Percentiles rank a stretch among this genome's conserved stretches.
Conservation (phyloP, 1,284 basidiomycete genomes). For the Singerocomus inundabilis region DNA sequence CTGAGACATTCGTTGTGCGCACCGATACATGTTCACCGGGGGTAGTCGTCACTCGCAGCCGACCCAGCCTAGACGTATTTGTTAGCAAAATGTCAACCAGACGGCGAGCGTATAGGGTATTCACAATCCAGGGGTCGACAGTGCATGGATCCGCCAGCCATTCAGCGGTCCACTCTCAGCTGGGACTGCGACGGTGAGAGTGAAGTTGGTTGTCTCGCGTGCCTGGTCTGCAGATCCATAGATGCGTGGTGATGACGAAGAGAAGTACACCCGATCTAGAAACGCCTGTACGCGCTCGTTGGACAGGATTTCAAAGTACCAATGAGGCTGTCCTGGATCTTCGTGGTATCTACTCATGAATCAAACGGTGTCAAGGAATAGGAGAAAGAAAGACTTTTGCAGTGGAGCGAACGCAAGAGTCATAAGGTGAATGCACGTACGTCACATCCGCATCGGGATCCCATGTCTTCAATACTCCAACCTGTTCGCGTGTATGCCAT, state of each 20-base stretch:
- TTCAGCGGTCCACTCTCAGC: slow-evolving; percentile 62
- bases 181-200: slow-evolving; percentile 65
- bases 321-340: slow-evolving; percentile 62
- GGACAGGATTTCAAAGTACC: slow-evolving; percentile 62
- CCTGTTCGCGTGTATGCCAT: slow-evolving; percentile 72
- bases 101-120: slow-evolving; percentile 9
- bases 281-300: slow-evolving; percentile 57
- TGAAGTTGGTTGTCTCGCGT: slow-evolving; percentile 43
- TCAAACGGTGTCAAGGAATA: not conserved
- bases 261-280: slow-evolving; percentile 39
- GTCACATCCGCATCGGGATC: slow-evolving; percentile 47
- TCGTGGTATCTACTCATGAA: slow-evolving; percentile 53
- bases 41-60: slow-evolving; percentile 21
- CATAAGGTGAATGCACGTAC: slow-evolving; percentile 39
- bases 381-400: not conserved
- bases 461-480: slow-evolving; percentile 58
- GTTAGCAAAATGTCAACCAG: not conserved
- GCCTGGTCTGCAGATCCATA: not conserved
- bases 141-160: slow-evolving; percentile 59
- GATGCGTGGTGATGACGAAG: not conserved
- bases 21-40: slow-evolving; percentile 6
- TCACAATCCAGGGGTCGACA: slow-evolving; percentile 62
- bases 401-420: not conserved
- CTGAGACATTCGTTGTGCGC: slow-evolving; percentile 25
- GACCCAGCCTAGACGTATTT: slow-evolving; percentile 21